These are phyloP conservation scores for Kingdonia uniflora DNA, from an alignment of 164 flowering plant species.

Conservation along the genomic window DNA sequence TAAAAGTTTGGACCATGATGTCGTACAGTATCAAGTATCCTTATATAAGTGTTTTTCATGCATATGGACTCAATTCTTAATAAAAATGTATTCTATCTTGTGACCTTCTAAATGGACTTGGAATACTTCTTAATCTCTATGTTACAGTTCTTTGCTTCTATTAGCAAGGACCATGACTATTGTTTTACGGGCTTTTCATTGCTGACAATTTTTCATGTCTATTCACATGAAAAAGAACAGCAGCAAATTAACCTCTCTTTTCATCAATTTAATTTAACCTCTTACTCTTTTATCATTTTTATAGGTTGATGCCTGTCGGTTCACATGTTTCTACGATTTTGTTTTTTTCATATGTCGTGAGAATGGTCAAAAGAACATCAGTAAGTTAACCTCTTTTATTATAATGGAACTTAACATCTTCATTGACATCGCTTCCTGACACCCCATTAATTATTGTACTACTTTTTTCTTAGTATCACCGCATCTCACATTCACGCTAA, in stretches of 20 bases:
- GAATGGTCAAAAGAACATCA: conserved; percentile 80
- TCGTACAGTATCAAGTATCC: no score
- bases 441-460: no score
- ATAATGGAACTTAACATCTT: neutral
- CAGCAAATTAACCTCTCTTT: no score
- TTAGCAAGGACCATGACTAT: neutral
- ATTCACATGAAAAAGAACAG: no score
- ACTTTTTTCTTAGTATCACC: neutral
- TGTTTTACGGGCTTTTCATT: neutral
- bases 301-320: conserved; percentile 65
- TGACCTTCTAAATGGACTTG: no score
- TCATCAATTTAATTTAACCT: no score
- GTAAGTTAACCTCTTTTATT: conserved; percentile 33
- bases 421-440: neutral
- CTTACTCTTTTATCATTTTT: conserved; percentile 6
- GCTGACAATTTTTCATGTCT: neutral
- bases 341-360: conserved; percentile 89
- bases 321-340: conserved; percentile 79
- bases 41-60: no score
- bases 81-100: no score
- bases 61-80: no score
- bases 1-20: no score
- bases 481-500: no score
- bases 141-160: neutral
- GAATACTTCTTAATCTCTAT: neutral